Evolutionary conservation across 352 stramenopile species (phyloP).

Genomic region (Phytophthora boehmeriae): DNA sequence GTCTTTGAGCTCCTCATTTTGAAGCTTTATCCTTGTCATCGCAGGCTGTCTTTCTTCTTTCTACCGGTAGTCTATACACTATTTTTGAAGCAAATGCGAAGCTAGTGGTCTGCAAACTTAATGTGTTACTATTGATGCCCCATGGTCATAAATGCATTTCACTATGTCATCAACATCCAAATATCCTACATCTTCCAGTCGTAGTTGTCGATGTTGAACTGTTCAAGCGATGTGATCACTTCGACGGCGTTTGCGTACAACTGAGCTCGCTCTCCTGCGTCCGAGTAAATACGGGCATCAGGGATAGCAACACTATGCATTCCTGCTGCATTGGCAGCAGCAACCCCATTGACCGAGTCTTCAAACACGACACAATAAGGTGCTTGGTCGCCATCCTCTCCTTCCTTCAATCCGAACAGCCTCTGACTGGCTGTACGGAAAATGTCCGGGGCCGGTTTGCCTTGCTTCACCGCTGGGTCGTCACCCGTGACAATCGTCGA

Average conservation of each 20-base stretch:
- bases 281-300: conserved; percentile 67
- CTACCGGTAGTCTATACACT: too few relatives aligned
- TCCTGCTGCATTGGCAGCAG: conserved; percentile 58
- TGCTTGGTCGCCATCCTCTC: conserved; percentile 28
- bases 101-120: conserved; percentile 2
- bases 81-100: conserved; percentile 23
- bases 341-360: conserved; percentile 74
- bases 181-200: conserved; percentile 44
- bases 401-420: conserved; percentile 49
- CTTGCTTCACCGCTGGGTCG: conserved; percentile 63
- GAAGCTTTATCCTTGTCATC: conserved; percentile 13
- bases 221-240: conserved; percentile 61
- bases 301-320: conserved; percentile 81
- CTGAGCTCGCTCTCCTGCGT: conserved; percentile 42
- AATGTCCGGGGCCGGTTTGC: conserved; percentile 85
- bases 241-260: conserved; percentile 68
- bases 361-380: conserved; percentile 79
- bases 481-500: conserved; percentile 79
- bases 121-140: conserved; percentile 29
- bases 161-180: conserved; percentile 2
- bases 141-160: conserved; percentile 1
- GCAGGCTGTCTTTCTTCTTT: too few relatives aligned
- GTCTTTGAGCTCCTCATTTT: conserved; percentile 40
- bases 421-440: conserved; percentile 70
- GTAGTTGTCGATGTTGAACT: conserved; percentile 66